Evolutionary conservation across 1,139 yeast species (phyloP).

Genomic region (Yamadazyma pseudoaaseri): DNA sequence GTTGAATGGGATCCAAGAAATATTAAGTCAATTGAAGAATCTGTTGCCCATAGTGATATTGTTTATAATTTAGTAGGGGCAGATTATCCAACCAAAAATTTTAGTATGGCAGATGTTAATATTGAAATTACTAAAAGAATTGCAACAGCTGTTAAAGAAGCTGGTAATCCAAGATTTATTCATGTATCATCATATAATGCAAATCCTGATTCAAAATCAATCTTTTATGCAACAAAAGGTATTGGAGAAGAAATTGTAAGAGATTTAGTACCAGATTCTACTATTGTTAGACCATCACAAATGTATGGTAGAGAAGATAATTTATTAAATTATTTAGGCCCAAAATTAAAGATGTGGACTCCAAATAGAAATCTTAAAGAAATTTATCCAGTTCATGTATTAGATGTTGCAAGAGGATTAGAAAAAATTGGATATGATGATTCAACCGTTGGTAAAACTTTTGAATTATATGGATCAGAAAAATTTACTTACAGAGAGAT

Average conservation of each 20-base stretch:
- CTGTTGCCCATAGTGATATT: constrained; percentile 79
- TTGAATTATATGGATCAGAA: constrained; percentile 75
- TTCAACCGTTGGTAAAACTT: constrained; percentile 73
- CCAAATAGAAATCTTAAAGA: constrained; percentile 66
- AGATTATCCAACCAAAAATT: constrained; percentile 76
- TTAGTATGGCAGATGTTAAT: constrained; percentile 79
- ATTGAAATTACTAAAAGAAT: constrained; percentile 78
- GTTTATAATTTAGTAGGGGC: constrained; percentile 82
- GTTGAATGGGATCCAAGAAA: constrained; percentile 84
- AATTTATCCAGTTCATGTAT: constrained; percentile 71
- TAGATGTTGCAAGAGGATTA: constrained; percentile 77
- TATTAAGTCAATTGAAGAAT: constrained; percentile 70
- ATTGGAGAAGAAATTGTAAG: constrained; percentile 71
- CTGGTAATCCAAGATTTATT: constrained; percentile 71
- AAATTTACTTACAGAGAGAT: constrained; percentile 62
- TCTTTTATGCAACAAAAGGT: constrained; percentile 79
- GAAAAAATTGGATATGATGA: constrained; percentile 83
- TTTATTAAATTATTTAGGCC: constrained; percentile 64
- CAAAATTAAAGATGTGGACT: constrained; percentile 56
- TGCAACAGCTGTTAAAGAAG: constrained; percentile 69
- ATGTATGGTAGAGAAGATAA: constrained; percentile 77
- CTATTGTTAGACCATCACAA: constrained; percentile 85
- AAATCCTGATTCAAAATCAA: constrained; percentile 62
- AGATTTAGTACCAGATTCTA: constrained; percentile 69
- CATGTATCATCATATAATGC: constrained; percentile 86